Evolutionary conservation across 805 yeast species (phyloP).

Genomic region (Sugiyamaella americana): DNA sequence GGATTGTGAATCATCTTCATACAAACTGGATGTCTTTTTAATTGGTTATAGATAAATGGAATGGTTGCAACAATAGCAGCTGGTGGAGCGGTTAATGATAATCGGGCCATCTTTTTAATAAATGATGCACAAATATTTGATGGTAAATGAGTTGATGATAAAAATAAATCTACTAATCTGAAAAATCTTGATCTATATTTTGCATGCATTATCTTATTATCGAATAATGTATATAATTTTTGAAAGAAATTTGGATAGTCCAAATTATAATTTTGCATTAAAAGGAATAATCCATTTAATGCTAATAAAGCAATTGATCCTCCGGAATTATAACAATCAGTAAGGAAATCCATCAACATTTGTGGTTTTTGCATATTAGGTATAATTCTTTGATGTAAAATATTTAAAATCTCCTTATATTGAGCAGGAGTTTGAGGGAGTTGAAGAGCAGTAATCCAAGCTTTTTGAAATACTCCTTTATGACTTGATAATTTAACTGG

Average conservation of each 20-base stretch:
- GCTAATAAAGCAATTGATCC: conserved; percentile 69
- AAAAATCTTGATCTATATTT: conserved; percentile 81
- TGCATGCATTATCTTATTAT: conserved; percentile 67
- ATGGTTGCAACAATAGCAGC: conserved; percentile 79
- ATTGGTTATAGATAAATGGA: conserved; percentile 85
- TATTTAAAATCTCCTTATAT: conserved; percentile 59
- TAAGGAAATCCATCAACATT: conserved; percentile 84
- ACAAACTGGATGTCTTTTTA: conserved; percentile 90
- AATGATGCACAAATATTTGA: conserved; percentile 81
- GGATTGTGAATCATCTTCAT: conserved; percentile 73
- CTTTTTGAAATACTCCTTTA: conserved; percentile 60
- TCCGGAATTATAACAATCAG: conserved; percentile 68
- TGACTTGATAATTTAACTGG: conserved; percentile 41
- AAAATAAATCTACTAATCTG: conserved; percentile 77
- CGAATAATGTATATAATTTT: conserved; percentile 75
- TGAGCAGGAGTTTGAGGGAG: conserved; percentile 46
- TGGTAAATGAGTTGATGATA: conserved; percentile 82
- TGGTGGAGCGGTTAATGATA: conserved; percentile 74
- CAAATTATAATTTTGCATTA: conserved; percentile 74
- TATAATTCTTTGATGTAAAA: conserved; percentile 77
- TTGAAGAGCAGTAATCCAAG: conserved; percentile 55
- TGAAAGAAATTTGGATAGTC: conserved; percentile 88
- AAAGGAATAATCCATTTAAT: conserved; percentile 77
- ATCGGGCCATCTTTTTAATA: conserved; percentile 71
- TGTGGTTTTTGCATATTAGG: conserved; percentile 79